phyloP scores from a whole-genome alignment of 805 yeast species.

The Lipomyces chichibuensis region DNA sequence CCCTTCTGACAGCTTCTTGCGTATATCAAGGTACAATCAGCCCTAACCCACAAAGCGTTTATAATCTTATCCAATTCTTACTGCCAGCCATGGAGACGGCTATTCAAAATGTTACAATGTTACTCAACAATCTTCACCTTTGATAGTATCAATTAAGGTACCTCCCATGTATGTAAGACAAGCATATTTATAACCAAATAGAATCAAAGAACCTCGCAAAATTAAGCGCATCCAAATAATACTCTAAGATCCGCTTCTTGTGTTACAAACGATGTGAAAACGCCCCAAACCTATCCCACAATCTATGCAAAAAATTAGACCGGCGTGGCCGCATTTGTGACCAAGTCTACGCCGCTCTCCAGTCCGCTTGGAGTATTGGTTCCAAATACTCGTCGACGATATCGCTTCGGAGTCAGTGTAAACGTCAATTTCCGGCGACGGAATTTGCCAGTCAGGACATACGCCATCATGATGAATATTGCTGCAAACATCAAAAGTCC shows the following conservation, averaged over 20 bases:
- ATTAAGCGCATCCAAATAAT: not conserved
- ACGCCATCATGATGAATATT: constrained; percentile 28
- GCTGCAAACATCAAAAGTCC: constrained; percentile 29
- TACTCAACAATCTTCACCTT: no score
- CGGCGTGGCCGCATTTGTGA: not conserved
- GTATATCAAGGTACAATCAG: no score
- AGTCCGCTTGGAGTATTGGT: not conserved
- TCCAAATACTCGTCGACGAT: constrained; percentile 29
- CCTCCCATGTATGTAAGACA: no score
- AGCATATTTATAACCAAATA: no score
- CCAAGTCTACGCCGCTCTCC: not conserved
- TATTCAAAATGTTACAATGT: no score
- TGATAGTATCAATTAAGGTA: no score
- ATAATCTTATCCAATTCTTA: no score
- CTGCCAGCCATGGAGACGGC: no score
- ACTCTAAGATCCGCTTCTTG: not conserved
- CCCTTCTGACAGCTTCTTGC: no score
- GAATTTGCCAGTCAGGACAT: constrained; percentile 25
- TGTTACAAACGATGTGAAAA: not conserved
- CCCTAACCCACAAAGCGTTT: no score
- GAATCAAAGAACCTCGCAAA: not conserved
- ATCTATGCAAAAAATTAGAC: not conserved
- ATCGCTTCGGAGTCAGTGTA: constrained; percentile 26
- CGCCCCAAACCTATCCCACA: not conserved
- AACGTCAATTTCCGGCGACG: constrained; percentile 27